Base-by-base conservation (phyloP, 768 basidiomycete species). In the Panus rudis region DNA sequence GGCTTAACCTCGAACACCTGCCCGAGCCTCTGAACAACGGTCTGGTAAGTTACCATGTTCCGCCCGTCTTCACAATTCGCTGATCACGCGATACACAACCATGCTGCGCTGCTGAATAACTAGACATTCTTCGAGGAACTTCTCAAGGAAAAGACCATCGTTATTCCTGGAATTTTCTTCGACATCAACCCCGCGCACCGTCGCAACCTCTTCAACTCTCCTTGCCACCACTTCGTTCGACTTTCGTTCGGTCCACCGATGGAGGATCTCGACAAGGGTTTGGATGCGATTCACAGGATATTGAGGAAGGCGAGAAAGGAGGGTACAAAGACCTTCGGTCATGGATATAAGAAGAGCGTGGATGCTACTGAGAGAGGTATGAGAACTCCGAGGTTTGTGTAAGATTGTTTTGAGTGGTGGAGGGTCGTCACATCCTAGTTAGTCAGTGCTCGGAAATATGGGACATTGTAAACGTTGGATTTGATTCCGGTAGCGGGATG, bases 121-220 rank as follows among this genome's bases (percentile, higher is more conserved):
- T 3, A 81, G 77, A 89, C 87, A 4, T 94, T 97, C 78, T 97
- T 97, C 57, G 92, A 94, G 57, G 92, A 92, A 63, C 69, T 92
- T 33, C 72, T 94, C 41, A 94, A 92, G 64, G 85, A 89, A 63
- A 75, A 89, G 63, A 86, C 89, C 8, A 92, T 92, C 50, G 85
- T 90, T 42, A 89, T 92, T 37, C 90, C 91, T 4, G 92, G 92
- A 10, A 87, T 87, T 52, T 92, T 91, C 70, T 91, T 91, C 51
- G 86, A 88, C 53, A 84, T 87, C 57, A 83, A 72, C 62, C 86
- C 85, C 19, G 45, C 84, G 13, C 84, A 92, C 52, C 81, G 91
- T 52, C 77, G 92, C 48, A 90, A 94, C 61, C 66, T 96, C 41
- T 89, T 94, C 69, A 78, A 81, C 54, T 91, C 88, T 13, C 87